Conservation (phyloP, 495 filamentous ascomycete species). For the Lasiosphaeria ovina region DNA sequence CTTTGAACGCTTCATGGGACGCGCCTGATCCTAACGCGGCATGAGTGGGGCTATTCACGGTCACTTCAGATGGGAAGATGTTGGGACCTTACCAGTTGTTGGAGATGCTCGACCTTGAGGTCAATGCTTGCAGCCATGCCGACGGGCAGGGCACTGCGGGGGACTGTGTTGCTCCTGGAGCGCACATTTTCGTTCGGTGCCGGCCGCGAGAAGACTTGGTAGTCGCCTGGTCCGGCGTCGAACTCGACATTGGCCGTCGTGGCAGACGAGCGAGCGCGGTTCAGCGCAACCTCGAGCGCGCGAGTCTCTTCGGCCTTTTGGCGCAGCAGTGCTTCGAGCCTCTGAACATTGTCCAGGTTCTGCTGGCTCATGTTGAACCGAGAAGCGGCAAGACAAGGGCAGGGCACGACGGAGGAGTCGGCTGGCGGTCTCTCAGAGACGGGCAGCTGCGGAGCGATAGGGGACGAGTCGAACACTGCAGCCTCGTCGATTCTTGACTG, state of each 20-base stretch:
- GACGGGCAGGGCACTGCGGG: slow-evolving; percentile 25
- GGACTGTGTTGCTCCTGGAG: slow-evolving; percentile 33
- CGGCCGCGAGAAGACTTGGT: slow-evolving; percentile 26
- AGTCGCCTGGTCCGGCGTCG: slow-evolving; percentile 29
- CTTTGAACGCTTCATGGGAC: slow-evolving; percentile 36
- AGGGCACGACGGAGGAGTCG: not conserved
- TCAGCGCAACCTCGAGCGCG: slow-evolving; percentile 20
- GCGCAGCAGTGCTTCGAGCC: slow-evolving; percentile 19
- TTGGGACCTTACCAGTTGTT: slow-evolving; percentile 23
- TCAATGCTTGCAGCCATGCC: slow-evolving; percentile 8
- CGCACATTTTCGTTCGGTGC: slow-evolving; percentile 27
- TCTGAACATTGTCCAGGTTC: slow-evolving; percentile 11
- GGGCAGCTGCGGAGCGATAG: not conserved
- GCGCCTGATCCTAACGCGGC: slow-evolving; percentile 20
- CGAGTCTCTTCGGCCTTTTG: slow-evolving; percentile 20
- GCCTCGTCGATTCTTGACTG: slow-evolving; percentile 16
- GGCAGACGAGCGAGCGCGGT: slow-evolving; percentile 18
- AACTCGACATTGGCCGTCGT: slow-evolving; percentile 12
- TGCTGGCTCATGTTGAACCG: slow-evolving; percentile 26
- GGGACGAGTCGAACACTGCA: not conserved
- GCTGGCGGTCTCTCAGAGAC: not conserved
- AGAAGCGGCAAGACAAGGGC: not conserved
- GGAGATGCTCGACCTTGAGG: slow-evolving; percentile 8
- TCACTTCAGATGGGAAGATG: not conserved
- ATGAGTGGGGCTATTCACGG: slow-evolving; percentile 12